Percentiles rank a stretch among this genome's conserved stretches.
phyloP scores from a whole-genome alignment of 2,329 filamentous ascomycete species.

The Colletotrichum coccodes region DNA sequence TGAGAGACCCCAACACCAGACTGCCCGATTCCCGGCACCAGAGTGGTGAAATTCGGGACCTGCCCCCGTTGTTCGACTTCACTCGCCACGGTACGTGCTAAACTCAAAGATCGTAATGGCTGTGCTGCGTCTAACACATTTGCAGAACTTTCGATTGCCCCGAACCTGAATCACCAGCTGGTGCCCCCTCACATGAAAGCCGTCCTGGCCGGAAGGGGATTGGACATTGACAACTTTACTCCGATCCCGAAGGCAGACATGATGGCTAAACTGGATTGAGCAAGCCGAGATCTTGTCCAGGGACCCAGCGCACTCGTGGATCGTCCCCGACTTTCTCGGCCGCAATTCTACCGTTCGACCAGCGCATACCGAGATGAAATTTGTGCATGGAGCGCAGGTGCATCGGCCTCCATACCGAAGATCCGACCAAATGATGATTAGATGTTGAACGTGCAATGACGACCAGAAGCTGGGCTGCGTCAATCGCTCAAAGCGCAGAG shows the following conservation, averaged over 20 bases:
- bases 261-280: conserved; percentile 97
- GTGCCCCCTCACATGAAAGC: conserved; percentile 86
- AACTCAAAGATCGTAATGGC: background rate
- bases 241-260: conserved; percentile 94
- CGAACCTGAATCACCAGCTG: conserved; percentile 86
- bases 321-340: conserved; percentile 29
- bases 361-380: conserved; percentile 42
- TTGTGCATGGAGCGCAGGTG: conserved; percentile 36
- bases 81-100: conserved; percentile 82
- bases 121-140: conserved; percentile 21
- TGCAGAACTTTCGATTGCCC: conserved; percentile 93
- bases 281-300: conserved; percentile 44
- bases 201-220: conserved; percentile 77
- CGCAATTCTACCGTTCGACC: conserved; percentile 30
- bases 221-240: conserved; percentile 94
- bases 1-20: conserved; percentile 89
- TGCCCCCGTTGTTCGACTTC: conserved; percentile 93
- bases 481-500: conserved; percentile 36
- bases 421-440: conserved; percentile 28
- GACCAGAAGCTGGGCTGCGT: conserved; percentile 28
- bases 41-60: conserved; percentile 80
- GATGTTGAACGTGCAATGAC: conserved; percentile 37
- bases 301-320: conserved; percentile 36
- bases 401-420: conserved; percentile 18
- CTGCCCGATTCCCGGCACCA: conserved; percentile 94